Conservation (phyloP, 164 flowering plant genomes). For the Euptelea pleiosperma region DNA sequence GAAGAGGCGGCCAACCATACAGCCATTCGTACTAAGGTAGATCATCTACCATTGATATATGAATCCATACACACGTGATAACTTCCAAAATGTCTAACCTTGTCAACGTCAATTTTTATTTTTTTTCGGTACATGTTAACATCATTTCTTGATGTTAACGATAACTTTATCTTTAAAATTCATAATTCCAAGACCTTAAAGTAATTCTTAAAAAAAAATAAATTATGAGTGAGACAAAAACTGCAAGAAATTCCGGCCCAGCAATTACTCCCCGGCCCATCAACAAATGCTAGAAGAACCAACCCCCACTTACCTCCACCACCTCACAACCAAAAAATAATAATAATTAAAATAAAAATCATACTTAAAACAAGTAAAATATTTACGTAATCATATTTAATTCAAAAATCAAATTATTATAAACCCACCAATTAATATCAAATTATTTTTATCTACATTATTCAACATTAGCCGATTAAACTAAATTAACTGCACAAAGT, state of each 20-base stretch:
- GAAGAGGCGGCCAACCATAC: too few species aligned
- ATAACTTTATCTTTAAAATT: not conserved
- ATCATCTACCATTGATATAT: too few species aligned
- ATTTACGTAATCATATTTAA: not conserved
- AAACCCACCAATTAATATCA: conserved; percentile 12
- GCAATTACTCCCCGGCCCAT: not conserved
- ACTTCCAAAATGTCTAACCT: conserved; percentile 1
- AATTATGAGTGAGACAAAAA: conserved; percentile 13
- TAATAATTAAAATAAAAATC: too few species aligned
- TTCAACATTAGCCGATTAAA: conserved; percentile 4
- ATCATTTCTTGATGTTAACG: conserved; percentile 7
- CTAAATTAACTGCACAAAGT: conserved; percentile 21
- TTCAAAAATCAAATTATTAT: not conserved
- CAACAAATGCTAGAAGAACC: not conserved
- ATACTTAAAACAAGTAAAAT: too few species aligned
- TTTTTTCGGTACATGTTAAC: too few species aligned
- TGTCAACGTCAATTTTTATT: too few species aligned
- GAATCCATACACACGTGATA: too few species aligned
- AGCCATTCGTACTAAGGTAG: too few species aligned
- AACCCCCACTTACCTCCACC: not conserved
- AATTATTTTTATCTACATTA: conserved; percentile 11
- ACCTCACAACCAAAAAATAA: not conserved
- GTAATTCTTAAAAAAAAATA: not conserved
- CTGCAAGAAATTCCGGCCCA: conserved; percentile 16
- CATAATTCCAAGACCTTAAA: conserved; percentile 4